phyloP scores from a whole-genome alignment of 2,329 filamentous ascomycete species.

The Colletotrichum sp. region DNA sequence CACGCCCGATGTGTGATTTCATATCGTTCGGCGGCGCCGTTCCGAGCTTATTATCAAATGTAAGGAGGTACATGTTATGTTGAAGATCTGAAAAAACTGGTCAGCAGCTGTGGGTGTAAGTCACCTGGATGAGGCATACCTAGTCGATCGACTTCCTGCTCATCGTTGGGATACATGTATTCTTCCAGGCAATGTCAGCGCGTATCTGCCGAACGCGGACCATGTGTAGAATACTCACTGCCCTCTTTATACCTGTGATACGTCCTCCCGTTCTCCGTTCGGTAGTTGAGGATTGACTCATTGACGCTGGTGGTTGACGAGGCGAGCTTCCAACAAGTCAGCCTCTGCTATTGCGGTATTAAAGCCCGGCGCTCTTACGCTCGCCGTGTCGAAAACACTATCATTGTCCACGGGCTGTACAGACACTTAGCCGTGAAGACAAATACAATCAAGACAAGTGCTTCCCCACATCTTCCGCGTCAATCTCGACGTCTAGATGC shows the following conservation, averaged over 20 bases:
- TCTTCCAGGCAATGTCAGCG: not conserved
- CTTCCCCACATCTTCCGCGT: not conserved
- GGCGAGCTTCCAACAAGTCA: not conserved
- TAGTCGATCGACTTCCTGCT: not conserved
- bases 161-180: not conserved
- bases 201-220: not conserved
- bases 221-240: not conserved
- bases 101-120: not conserved
- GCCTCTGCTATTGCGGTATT: too few species aligned
- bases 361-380: not conserved
- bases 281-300: slow-evolving; percentile 30
- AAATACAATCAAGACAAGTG: not conserved
- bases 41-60: slow-evolving; percentile 32
- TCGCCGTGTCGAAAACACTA: not conserved
- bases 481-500: not conserved
- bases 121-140: not conserved
- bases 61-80: slow-evolving; percentile 37
- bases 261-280: slow-evolving; percentile 1
- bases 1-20: slow-evolving; percentile 34
- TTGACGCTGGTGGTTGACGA: slow-evolving; percentile 31
- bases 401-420: not conserved
- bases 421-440: not conserved
- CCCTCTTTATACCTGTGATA: slow-evolving; percentile 23
- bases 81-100: slow-evolving; percentile 32
- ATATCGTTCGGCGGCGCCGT: slow-evolving; percentile 24